Base-by-base conservation (phyloP, 352 stramenopile species). In the Elongisporangium prolatum region DNA sequence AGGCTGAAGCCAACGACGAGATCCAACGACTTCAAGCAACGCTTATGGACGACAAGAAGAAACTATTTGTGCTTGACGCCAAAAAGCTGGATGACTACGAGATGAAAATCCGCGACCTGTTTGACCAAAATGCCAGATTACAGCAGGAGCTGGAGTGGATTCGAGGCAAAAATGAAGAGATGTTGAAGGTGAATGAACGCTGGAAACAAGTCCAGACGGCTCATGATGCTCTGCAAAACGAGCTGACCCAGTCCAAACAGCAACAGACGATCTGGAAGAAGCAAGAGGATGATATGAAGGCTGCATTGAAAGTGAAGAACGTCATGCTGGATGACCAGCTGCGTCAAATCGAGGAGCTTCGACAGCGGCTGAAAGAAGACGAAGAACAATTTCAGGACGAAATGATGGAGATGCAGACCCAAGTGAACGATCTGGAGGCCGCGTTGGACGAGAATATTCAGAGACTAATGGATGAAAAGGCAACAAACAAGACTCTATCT, bases 261-360 rank as follows among this genome's bases (percentile, higher is more conserved):
- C 60, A 71, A 13, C 44, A 54, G 0, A 48, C 60, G 16, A n/a
- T 16, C 0, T 80, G 71, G 64, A 65, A 74, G 21, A 71, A 69
- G n/a, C 65, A 82, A 34, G 75, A 89, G 51, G 69, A 74, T 18
- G 75, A 88, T 60, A 56, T 80, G 18, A 70, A 75, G 14, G 77
- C 81, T 22, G 75, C 77, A 2, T 11, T 89, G 3, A 88, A 86
- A 54, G 79, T 89, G 4, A 89, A 89, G 52, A 75, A 91, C 22
- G 72, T 88, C 0, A 91, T 91, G 77, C 68, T 89, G 6, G 72
- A 80, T 11, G 79, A 89, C 49, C 74, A 88, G 24, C 63, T 72
- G 24, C 65, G 77, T n/a, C 82, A 88, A 56, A 71, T 86, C 0
- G 57, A 71, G 10, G 67, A 88, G 48, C 50, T 86, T 24, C 69